Percentiles rank a stretch among this genome's conserved stretches.
phyloP scores from a whole-genome alignment of 148 eudicot species.

The Limonium bicolor region DNA sequence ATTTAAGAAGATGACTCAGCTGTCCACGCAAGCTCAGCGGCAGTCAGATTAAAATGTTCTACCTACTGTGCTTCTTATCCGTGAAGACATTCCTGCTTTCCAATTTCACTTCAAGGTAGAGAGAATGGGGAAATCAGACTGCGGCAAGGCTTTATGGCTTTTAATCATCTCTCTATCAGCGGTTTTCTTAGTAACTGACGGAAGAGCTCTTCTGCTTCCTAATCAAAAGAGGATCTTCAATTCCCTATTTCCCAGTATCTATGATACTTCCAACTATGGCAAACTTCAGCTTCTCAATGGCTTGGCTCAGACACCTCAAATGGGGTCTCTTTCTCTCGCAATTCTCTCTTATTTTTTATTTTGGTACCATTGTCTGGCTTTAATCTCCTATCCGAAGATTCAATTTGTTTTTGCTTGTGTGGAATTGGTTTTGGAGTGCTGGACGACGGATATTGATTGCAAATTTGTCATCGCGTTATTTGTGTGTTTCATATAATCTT shows the following conservation, averaged over 20 bases:
- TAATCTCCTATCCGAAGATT: neutral
- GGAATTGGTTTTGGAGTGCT: neutral
- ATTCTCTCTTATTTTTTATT: neutral
- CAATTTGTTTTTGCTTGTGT: neutral
- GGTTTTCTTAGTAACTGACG: constrained; percentile 13
- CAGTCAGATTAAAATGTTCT: no score
- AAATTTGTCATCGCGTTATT: no score
- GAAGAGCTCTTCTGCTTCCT: constrained; percentile 15
- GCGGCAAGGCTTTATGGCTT: constrained; percentile 3
- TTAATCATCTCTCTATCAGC: constrained; percentile 18
- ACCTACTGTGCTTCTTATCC: no score
- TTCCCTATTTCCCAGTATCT: constrained; percentile 20
- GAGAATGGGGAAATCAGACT: no score
- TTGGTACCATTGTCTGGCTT: neutral
- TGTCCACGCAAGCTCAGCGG: no score
- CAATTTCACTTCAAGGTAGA: no score
- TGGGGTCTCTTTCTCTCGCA: constrained; percentile 38
- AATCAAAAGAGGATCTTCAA: constrained; percentile 17
- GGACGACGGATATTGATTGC: no score
- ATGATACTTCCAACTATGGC: constrained; percentile 60
- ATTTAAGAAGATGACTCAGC: no score
- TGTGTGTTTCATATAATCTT: no score
- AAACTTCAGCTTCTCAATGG: constrained; percentile 61
- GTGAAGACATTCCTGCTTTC: no score
- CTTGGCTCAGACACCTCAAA: constrained; percentile 79